Conservation (phyloP, 164 flowering plant species). For the Brasenia schreberi region DNA sequence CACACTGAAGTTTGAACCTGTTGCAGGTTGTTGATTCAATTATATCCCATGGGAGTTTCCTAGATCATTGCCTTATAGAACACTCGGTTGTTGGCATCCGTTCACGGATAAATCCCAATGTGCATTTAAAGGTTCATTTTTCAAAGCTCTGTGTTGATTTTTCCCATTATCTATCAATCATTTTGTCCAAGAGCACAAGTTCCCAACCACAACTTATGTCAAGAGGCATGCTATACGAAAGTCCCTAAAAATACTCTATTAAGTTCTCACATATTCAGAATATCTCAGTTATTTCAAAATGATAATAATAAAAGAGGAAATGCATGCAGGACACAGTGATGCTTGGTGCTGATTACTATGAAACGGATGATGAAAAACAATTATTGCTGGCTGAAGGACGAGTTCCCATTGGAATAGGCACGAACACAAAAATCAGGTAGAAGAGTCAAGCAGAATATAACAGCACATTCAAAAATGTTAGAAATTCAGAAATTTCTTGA, state of each 20-base stretch:
- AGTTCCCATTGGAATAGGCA: constrained; percentile 90
- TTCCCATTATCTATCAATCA: not conserved
- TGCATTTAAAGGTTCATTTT: constrained; percentile 63
- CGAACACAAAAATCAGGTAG: constrained; percentile 75
- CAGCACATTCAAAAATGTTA: not conserved
- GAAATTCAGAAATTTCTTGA: constrained; percentile 1
- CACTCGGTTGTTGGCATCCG: constrained; percentile 89
- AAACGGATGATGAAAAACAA: constrained; percentile 61
- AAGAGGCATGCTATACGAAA: too few species aligned
- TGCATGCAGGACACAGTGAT: constrained; percentile 79
- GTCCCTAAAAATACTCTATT: too few species aligned
- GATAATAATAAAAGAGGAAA: not conserved
- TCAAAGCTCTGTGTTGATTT: not conserved
- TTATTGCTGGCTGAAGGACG: constrained; percentile 65
- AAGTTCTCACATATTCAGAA: not conserved
- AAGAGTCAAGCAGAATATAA: too few species aligned
- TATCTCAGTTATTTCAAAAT: not conserved
- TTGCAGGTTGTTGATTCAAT: constrained; percentile 86
- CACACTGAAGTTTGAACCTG: not conserved
- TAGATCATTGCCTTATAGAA: constrained; percentile 53
- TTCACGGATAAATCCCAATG: constrained; percentile 60
- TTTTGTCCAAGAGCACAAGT: not conserved
- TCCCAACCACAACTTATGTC: not conserved
- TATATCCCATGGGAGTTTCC: constrained; percentile 87
- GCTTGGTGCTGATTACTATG: constrained; percentile 94